phyloP scores from a whole-genome alignment of 2,329 filamentous ascomycete species.

The Dactylellina leptospora region DNA sequence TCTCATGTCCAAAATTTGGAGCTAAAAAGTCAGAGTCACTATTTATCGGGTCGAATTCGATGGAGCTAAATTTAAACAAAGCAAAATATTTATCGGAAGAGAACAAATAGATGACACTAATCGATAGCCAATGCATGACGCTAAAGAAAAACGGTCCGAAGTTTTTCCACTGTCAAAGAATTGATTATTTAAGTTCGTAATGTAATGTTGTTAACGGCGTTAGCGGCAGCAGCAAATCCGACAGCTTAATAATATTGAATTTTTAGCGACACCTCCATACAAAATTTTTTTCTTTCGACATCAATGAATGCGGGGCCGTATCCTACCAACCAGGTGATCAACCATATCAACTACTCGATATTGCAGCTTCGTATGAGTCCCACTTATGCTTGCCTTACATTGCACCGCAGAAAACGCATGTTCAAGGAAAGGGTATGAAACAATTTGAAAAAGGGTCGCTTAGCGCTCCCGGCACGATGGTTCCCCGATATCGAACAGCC shows the following conservation, averaged over 20 bases:
- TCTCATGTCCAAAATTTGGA: neutral
- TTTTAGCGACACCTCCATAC: no score
- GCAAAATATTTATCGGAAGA: neutral
- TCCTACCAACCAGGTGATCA: neutral
- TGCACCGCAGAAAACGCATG: neutral
- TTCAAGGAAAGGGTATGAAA: neutral
- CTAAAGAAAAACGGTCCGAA: slow-evolving; percentile 21
- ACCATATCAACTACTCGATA: neutral
- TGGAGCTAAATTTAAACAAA: neutral
- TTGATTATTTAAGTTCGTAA: no score
- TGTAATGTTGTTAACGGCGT: no score
- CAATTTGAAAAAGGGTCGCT: neutral
- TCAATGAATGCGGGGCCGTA: no score
- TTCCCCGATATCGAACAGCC: no score
- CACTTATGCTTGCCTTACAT: neutral
- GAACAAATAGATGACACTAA: neutral
- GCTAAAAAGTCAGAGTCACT: neutral
- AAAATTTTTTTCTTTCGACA: no score
- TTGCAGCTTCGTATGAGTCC: neutral
- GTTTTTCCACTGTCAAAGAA: slow-evolving; percentile 27
- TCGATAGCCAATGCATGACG: slow-evolving; percentile 1
- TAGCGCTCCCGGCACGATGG: neutral
- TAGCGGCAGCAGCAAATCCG: no score
- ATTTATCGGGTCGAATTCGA: neutral
- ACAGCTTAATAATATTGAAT: no score